A percentile compares a stretch with the other conserved stretches of the same genome.
These are phyloP conservation scores for Neurospora sp. DNA, from an alignment of 495 filamentous ascomycete genomes.

Conservation along the genomic window DNA sequence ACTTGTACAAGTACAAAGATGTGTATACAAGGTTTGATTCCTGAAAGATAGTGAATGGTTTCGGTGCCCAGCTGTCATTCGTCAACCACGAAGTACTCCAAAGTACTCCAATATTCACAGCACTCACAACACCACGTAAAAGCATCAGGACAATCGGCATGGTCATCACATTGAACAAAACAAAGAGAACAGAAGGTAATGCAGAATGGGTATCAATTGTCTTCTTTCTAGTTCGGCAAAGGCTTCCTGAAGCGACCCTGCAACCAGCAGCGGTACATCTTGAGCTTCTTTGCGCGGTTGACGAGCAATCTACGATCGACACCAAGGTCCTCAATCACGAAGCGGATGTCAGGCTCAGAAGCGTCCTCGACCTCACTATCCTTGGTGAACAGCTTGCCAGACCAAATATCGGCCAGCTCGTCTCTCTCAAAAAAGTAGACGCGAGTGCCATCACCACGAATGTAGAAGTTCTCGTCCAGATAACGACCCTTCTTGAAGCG, in stretches of 20 bases:
- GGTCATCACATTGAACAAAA: no score
- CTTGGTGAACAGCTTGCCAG: constrained; percentile 20
- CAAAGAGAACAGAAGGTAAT: neutral
- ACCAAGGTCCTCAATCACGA: constrained; percentile 67
- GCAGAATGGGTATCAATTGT: constrained; percentile 3
- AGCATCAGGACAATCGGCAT: no score
- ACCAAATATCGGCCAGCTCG: constrained; percentile 72
- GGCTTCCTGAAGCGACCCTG: constrained; percentile 70
- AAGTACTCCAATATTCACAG: no score
- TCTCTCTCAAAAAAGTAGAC: constrained; percentile 95
- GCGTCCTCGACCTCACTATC: constrained; percentile 10
- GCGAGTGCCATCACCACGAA: constrained; percentile 86
- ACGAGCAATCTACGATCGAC: constrained; percentile 82
- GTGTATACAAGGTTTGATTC: neutral
- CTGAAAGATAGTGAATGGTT: no score
- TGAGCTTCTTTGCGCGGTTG: constrained; percentile 78
- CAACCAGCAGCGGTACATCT: constrained; percentile 98
- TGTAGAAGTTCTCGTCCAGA: constrained; percentile 92
- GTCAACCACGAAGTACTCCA: no score
- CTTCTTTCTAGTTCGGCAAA: constrained; percentile 31
- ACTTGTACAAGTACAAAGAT: neutral
- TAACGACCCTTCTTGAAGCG: constrained; percentile 90
- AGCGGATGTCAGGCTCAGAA: constrained; percentile 25
- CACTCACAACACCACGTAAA: no score
- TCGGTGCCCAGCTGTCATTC: no score